A percentile compares a stretch with the other conserved stretches of the same genome.
phyloP scores from a whole-genome alignment of 1,284 basidiomycete species.

The Pascua guehoae region DNA sequence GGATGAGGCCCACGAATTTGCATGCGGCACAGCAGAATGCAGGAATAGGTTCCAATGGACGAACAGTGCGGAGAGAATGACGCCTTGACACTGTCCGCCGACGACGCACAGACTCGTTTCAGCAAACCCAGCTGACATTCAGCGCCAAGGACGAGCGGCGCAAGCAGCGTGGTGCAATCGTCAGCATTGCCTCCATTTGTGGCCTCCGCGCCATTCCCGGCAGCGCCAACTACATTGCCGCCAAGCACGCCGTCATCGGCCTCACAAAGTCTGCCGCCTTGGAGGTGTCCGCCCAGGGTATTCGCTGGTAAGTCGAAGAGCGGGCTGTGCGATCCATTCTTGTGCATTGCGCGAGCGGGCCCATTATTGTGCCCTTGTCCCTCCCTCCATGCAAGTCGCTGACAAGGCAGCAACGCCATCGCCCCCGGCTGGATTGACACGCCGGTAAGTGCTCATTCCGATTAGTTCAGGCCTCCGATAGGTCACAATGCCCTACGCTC shows the following conservation, averaged over 20 bases:
- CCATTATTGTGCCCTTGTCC: too few species aligned
- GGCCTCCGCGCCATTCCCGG: background rate
- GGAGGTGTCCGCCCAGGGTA: slow-evolving; percentile 10
- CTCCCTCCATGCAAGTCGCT: background rate
- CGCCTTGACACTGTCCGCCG: too few species aligned
- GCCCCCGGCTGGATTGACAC: slow-evolving; percentile 11
- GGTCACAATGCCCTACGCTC: too few species aligned
- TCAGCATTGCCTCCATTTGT: slow-evolving; percentile 13
- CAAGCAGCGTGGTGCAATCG: slow-evolving; percentile 18
- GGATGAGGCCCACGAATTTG: too few species aligned
- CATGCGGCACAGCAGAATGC: too few species aligned
- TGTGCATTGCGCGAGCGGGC: too few species aligned
- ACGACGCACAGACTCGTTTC: too few species aligned
- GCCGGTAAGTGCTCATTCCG: background rate
- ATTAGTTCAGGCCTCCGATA: background rate
- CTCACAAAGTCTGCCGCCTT: slow-evolving; percentile 9
- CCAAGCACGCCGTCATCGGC: slow-evolving; percentile 18
- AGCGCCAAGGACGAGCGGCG: background rate
- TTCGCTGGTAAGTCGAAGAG: slow-evolving; percentile 7
- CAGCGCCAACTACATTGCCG: slow-evolving; percentile 2
- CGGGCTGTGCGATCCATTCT: too few species aligned
- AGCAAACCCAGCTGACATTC: too few species aligned
- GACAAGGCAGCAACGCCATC: slow-evolving; percentile 9
- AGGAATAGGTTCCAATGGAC: too few species aligned
- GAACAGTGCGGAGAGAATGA: too few species aligned